Evolutionary conservation across 129 eudicot species (phyloP).

Genomic region (Chrysanthemum lavandulifolium): DNA sequence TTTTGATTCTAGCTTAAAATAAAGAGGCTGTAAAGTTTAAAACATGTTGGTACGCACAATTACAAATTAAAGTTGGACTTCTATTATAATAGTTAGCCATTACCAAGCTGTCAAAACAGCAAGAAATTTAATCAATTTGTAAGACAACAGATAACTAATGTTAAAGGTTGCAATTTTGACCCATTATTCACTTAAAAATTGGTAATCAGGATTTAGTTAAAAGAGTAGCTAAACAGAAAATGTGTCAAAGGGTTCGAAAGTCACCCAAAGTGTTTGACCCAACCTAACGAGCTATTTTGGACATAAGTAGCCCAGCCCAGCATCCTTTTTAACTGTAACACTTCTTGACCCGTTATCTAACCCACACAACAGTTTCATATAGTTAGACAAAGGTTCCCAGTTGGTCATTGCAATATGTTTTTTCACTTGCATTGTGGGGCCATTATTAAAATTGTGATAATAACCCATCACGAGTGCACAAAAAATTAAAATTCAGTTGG

Average conservation of each 20-base stretch:
- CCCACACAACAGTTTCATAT: background rate
- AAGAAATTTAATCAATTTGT: constrained; percentile 5
- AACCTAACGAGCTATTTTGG: background rate
- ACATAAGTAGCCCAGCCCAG: too few relatives aligned
- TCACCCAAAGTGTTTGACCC: background rate
- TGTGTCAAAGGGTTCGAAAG: background rate
- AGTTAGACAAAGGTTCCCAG: background rate
- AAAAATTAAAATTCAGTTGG: constrained; percentile 11
- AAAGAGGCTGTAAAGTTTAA: too few relatives aligned
- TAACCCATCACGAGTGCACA: background rate
- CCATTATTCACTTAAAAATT: background rate
- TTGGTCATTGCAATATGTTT: background rate
- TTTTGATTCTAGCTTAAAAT: too few relatives aligned
- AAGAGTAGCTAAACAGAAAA: background rate
- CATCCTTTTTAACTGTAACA: too few relatives aligned
- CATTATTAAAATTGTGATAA: too few relatives aligned
- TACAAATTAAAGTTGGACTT: too few relatives aligned
- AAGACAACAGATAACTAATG: background rate
- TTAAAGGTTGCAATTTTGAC: background rate
- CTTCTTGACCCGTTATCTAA: background rate
- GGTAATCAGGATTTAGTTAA: background rate
- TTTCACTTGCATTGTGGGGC: constrained; percentile 4
- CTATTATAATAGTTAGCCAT: too few relatives aligned
- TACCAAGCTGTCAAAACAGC: too few relatives aligned
- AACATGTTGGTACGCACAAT: too few relatives aligned